Evolutionary conservation across 2,329 filamentous ascomycete genomes (phyloP).

Genomic region (Aspergillus sp.): DNA sequence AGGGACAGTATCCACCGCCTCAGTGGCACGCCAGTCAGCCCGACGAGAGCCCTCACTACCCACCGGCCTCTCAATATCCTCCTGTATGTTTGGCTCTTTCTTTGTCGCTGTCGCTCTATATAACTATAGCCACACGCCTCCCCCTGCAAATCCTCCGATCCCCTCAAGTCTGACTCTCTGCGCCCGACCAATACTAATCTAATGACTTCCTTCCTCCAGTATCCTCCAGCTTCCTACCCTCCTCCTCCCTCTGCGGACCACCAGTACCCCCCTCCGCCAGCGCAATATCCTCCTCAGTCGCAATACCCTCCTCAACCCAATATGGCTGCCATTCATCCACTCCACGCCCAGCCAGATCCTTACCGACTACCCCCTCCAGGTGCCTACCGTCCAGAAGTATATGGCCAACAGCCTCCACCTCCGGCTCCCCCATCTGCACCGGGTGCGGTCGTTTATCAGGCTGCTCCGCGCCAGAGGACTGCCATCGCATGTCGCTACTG

Average conservation of each 20-base stretch:
- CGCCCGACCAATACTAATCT: slow-evolving; percentile 1
- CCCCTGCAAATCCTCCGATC: neutral
- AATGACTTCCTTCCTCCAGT: slow-evolving; percentile 20
- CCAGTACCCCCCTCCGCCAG: slow-evolving; percentile 33
- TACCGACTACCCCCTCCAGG: slow-evolving; percentile 46
- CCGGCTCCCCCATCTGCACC: slow-evolving; percentile 24
- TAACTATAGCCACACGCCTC: neutral
- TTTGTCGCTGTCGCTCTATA: neutral
- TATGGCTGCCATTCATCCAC: slow-evolving; percentile 45
- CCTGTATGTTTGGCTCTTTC: slow-evolving; percentile 30
- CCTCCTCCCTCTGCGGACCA: slow-evolving; percentile 32
- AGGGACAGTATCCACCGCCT: slow-evolving; percentile 47
- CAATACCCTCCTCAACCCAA: slow-evolving; percentile 37
- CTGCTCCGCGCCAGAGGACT: slow-evolving; percentile 50
- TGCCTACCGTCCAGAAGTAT: slow-evolving; percentile 43
- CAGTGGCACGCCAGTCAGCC: slow-evolving; percentile 42
- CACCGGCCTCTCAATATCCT: slow-evolving; percentile 36
- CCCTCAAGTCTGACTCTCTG: neutral
- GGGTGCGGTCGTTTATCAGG: slow-evolving; percentile 38
- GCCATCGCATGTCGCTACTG: slow-evolving; percentile 55
- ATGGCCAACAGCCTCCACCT: slow-evolving; percentile 38
- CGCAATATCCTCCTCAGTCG: slow-evolving; percentile 37
- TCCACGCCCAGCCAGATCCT: slow-evolving; percentile 42
- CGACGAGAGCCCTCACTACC: slow-evolving; percentile 39
- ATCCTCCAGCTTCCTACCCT: slow-evolving; percentile 34